Percentiles rank a stretch among this genome's conserved stretches.
Evolutionary conservation across 2,329 filamentous ascomycete genomes (phyloP).

Genomic region (Domatiomyces catenatus): DNA sequence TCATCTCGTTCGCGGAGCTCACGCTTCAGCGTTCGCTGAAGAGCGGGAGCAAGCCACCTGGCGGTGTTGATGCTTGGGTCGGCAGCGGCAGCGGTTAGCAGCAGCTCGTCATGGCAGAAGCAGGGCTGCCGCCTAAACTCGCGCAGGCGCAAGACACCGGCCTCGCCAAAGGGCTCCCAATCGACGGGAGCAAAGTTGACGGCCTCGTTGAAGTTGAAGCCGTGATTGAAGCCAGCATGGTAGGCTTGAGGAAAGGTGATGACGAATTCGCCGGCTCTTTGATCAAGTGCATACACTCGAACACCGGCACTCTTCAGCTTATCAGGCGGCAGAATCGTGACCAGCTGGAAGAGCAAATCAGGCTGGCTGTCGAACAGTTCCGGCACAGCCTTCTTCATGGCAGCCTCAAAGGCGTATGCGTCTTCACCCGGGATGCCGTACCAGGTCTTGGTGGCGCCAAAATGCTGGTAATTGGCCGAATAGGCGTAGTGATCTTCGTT

Average conservation of each 20-base stretch:
- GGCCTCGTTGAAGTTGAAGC: slow-evolving; percentile 97
- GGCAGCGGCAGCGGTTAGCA: slow-evolving; percentile 76
- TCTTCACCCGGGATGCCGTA: slow-evolving; percentile 93
- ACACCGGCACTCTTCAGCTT: slow-evolving; percentile 88
- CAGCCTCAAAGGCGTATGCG: slow-evolving; percentile 83
- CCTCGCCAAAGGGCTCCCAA: slow-evolving; percentile 84
- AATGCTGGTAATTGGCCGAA: slow-evolving; percentile 95
- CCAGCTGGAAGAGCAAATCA: slow-evolving; percentile 87
- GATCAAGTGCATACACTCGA: slow-evolving; percentile 84
- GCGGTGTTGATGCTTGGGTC: slow-evolving; percentile 75
- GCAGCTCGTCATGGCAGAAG: slow-evolving; percentile 89
- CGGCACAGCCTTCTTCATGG: slow-evolving; percentile 88
- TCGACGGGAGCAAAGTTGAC: slow-evolving; percentile 93
- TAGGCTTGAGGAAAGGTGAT: slow-evolving; percentile 95
- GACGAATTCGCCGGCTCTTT: slow-evolving; percentile 87
- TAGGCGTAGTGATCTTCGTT: slow-evolving; percentile 98
- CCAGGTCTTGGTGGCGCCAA: slow-evolving; percentile 97
- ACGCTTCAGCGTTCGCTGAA: slow-evolving; percentile 60
- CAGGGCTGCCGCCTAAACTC: slow-evolving; percentile 83
- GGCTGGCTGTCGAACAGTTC: slow-evolving; percentile 95
- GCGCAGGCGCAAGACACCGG: slow-evolving; percentile 72
- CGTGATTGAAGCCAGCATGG: slow-evolving; percentile 95
- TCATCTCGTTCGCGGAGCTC: slow-evolving; percentile 53
- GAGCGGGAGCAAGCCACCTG: slow-evolving; percentile 82
- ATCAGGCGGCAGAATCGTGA: slow-evolving; percentile 87